phyloP scores from a whole-genome alignment of 176 grass and related monocot species.

The Typha latifolia region DNA sequence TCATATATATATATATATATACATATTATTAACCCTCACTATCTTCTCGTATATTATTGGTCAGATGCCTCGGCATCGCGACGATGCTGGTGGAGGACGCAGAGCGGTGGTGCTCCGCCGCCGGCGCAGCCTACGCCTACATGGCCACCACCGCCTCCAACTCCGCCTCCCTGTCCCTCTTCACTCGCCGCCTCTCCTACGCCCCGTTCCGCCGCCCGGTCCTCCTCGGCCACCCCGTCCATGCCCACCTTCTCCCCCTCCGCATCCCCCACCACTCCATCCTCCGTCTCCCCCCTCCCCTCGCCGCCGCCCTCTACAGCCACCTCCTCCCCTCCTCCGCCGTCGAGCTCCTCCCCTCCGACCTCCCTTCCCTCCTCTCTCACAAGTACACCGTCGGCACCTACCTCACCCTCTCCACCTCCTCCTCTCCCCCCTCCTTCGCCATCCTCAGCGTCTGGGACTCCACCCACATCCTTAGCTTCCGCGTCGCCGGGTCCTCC shows the following conservation, averaged over 20 bases:
- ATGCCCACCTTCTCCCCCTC: conserved; percentile 25
- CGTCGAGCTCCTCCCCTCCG: conserved; percentile 58
- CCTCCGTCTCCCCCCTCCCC: conserved; percentile 26
- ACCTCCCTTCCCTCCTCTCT: conserved; percentile 47
- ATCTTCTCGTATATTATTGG: too few relatives aligned
- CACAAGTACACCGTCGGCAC: conserved; percentile 63
- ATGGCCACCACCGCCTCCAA: conserved; percentile 57
- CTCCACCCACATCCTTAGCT: conserved; percentile 35
- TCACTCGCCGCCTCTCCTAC: conserved; percentile 54
- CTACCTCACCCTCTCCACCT: conserved; percentile 33
- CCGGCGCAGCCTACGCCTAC: conserved; percentile 38
- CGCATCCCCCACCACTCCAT: conserved; percentile 16
- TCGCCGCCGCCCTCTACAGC: conserved; percentile 32
- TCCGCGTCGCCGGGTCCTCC: conserved; percentile 31
- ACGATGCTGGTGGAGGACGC: conserved; percentile 35
- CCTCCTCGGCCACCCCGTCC: conserved; percentile 51
- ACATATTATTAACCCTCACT: too few relatives aligned
- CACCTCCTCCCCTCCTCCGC: conserved; percentile 22
- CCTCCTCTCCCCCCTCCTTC: conserved; percentile 25
- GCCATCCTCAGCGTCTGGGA: conserved; percentile 64
- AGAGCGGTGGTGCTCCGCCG: conserved; percentile 38
- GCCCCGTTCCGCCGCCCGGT: conserved; percentile 39
- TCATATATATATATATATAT: too few relatives aligned
- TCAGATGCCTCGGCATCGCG: conserved; percentile 51
- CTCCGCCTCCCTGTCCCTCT: conserved; percentile 56